These are phyloP conservation scores for Pichia heedii DNA, from an alignment of 805 yeast species.

Conservation along the genomic window DNA sequence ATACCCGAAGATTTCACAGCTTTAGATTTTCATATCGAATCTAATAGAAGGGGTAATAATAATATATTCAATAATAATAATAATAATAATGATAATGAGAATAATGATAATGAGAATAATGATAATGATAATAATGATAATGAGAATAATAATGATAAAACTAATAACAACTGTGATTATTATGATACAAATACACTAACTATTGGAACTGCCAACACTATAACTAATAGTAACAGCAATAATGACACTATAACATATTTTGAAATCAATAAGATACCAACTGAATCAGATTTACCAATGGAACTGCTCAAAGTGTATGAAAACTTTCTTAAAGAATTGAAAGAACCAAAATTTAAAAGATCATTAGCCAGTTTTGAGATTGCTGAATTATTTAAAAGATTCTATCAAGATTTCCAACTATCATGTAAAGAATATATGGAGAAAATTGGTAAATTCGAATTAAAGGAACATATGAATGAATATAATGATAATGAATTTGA, in stretches of 20 bases:
- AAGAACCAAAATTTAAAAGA: constrained; percentile 29
- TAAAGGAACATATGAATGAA: constrained; percentile 13
- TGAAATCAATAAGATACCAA: constrained; percentile 13
- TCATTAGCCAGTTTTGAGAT: constrained; percentile 29
- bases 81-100: background rate
- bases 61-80: background rate
- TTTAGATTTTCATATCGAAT: background rate
- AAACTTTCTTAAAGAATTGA: constrained; percentile 23
- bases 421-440: constrained; percentile 15
- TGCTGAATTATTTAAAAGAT: constrained; percentile 27
- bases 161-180: background rate
- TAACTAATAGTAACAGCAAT: background rate
- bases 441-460: constrained; percentile 16
- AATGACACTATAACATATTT: constrained; percentile 7
- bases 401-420: constrained; percentile 22
- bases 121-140: too few species aligned
- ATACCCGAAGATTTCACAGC: background rate
- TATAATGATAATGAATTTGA: constrained; percentile 10
- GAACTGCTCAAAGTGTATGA: constrained; percentile 19
- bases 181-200: background rate
- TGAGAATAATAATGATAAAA: too few species aligned
- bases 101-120: background rate
- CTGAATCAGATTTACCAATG: constrained; percentile 21
- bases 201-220: background rate
- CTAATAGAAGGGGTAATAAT: background rate